Conservation (phyloP, 202 grass and related monocot species). For the Schoenoplectus triqueter region DNA sequence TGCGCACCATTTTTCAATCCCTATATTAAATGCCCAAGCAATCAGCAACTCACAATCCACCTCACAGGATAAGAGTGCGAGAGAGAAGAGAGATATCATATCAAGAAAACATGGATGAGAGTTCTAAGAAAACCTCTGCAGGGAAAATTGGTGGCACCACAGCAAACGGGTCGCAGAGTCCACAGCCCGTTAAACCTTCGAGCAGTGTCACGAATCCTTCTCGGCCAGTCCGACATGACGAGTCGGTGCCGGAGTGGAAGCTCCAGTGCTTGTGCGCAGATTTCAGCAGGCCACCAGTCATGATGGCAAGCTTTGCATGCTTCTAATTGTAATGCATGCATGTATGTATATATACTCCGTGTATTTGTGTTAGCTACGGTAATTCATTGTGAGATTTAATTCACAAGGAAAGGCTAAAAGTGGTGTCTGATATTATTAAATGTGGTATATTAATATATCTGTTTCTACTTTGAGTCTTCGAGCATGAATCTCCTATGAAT, state of each 20-base stretch:
- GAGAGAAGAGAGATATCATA: conserved; percentile 18
- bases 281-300: conserved; percentile 26
- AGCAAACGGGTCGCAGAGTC: background rate
- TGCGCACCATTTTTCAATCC: background rate
- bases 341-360: background rate
- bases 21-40: conserved; percentile 23
- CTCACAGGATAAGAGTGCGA: conserved; percentile 33
- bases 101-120: conserved; percentile 6
- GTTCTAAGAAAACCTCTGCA: conserved; percentile 11
- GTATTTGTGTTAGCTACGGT: background rate
- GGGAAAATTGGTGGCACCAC: background rate
- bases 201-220: background rate
- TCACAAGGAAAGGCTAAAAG: background rate
- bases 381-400: background rate
- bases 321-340: conserved; percentile 44
- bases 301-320: conserved; percentile 62
- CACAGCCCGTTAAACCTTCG: background rate
- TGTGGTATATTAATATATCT: no score
- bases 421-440: background rate
- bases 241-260: conserved; percentile 80
- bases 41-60: background rate
- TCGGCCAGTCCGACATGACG: background rate
- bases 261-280: conserved; percentile 77
- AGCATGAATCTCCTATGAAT: no score
- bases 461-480: no score